Base-by-base conservation (phyloP, 2,329 filamentous ascomycete species). In the Cladophialophora bantiana region DNA sequence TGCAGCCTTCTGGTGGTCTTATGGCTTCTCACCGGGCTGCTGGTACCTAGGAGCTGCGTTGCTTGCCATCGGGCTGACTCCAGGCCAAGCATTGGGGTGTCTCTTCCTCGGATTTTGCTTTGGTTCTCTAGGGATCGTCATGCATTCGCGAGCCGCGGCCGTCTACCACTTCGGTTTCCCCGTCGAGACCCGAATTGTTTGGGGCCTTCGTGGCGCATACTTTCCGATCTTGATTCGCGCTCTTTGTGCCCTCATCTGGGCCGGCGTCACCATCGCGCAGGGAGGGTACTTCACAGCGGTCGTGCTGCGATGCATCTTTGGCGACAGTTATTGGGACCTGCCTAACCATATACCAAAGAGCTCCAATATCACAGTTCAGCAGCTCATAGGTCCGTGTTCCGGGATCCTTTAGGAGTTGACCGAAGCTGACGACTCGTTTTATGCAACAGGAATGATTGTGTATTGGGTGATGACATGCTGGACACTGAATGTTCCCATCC, bases 161-260 rank as follows among this genome's bases (percentile, higher is more conserved):
- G 75, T 78, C 10, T 82, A 82, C 65, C 80, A 82, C 69, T 75
- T 81, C 56, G 79, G 78, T 7, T 82, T 79, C 64, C 80, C 81
- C 1, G 74, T 77, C 18, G 74, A 79, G 35, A 74, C 72, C 32
- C 74, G 80, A 13, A 73, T 74, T 7, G 77, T 78, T 12, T 80
- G 80, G 67, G 80, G 80, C 65, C 79, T 81, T 75, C 79, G 73
- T 63, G 80, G 78, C 10, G 74, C 77, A 7, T 82, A 80, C 69
- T 82, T 81, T 64, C 79, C 79, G 64, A 78, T 83, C n/a, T 73
- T 76, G 20, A 77, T 79, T 12, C 75, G 81, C 50, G 76, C 77
- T 3, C 57, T 67, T 26, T 53, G 20, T 38, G 55, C 56, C 2
- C 34, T 57, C 9, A 58, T 64, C 36, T 65, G 55, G 57, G 54